Evolutionary conservation across 768 basidiomycete species (phyloP).

Genomic region (Russula ochroleuca): DNA sequence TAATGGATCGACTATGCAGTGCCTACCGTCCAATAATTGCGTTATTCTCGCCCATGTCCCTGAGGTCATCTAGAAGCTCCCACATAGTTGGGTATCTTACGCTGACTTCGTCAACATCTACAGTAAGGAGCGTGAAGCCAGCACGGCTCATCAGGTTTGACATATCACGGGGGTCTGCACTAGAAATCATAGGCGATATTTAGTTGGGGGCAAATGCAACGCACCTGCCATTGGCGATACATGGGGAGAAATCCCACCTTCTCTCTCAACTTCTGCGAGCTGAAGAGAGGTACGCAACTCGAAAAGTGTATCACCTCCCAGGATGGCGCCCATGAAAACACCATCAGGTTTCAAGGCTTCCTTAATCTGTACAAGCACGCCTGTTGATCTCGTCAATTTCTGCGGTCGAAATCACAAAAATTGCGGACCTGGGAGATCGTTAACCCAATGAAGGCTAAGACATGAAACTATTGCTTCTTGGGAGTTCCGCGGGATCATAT

Average conservation of each 20-base stretch:
- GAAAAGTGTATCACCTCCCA: constrained; percentile 94
- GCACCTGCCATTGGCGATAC: constrained; percentile 96
- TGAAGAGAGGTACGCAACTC: constrained; percentile 92
- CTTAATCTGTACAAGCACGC: constrained; percentile 79
- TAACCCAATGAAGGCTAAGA: constrained; percentile 93
- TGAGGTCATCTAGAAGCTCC: constrained; percentile 91
- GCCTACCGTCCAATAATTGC: constrained; percentile 78
- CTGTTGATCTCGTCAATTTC: constrained; percentile 38
- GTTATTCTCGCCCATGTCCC: constrained; percentile 95
- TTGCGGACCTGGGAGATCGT: constrained; percentile 83
- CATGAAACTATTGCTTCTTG: constrained; percentile 93
- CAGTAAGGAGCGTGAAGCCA: constrained; percentile 89
- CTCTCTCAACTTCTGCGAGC: constrained; percentile 87
- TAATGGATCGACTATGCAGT: not conserved
- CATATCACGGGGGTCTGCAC: constrained; percentile 81
- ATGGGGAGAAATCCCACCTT: constrained; percentile 95
- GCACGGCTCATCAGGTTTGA: constrained; percentile 90
- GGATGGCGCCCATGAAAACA: constrained; percentile 88
- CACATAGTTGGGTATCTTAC: constrained; percentile 93
- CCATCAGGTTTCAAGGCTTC: constrained; percentile 86
- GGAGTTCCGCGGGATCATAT: constrained; percentile 60
- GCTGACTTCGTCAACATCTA: constrained; percentile 91
- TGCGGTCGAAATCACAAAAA: not conserved
- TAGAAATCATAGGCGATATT: not conserved
- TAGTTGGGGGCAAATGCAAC: constrained; percentile 24